Conservation (phyloP, 371 early-diverging fungal species). For the Mortierella sp. region DNA sequence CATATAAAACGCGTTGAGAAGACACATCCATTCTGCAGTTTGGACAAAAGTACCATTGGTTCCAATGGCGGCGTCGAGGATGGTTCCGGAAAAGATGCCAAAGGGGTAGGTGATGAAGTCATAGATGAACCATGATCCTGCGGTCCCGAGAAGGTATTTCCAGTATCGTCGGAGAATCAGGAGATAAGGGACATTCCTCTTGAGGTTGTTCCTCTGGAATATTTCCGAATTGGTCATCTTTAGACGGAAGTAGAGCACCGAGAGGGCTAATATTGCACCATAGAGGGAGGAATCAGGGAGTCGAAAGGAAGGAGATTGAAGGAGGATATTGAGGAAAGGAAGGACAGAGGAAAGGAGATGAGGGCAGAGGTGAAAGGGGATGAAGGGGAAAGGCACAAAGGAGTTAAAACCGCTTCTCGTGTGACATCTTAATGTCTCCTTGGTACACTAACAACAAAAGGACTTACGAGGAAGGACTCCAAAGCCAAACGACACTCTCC, state of each 20-base stretch:
- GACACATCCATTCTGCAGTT: constrained; percentile 65
- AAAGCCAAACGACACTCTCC: constrained; percentile 66
- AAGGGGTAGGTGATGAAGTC: constrained; percentile 68
- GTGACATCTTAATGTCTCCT: neutral
- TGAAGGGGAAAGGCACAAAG: too few relatives aligned
- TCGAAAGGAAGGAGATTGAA: neutral
- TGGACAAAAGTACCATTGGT: constrained; percentile 57
- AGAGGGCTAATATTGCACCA: constrained; percentile 40
- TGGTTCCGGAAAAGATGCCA: constrained; percentile 64
- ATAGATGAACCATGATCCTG: constrained; percentile 73
- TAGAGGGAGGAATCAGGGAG: neutral
- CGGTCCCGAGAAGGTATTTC: constrained; percentile 64
- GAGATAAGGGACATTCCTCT: constrained; percentile 64
- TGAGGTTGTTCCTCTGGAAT: constrained; percentile 59
- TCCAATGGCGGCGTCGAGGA: constrained; percentile 62
- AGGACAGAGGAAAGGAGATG: neutral
- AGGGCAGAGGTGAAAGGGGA: too few relatives aligned
- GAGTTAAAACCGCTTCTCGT: too few relatives aligned
- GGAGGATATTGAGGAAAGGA: too few relatives aligned
- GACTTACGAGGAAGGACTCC: constrained; percentile 61
- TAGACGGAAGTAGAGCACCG: constrained; percentile 68
- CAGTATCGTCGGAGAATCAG: constrained; percentile 69
- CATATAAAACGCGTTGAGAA: constrained; percentile 66
- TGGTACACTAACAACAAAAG: neutral
- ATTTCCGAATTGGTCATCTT: constrained; percentile 67